A percentile compares a stretch with the other conserved stretches of the same genome.
phyloP scores from a whole-genome alignment of 768 basidiomycete species.

The Tephrocybe rancida region DNA sequence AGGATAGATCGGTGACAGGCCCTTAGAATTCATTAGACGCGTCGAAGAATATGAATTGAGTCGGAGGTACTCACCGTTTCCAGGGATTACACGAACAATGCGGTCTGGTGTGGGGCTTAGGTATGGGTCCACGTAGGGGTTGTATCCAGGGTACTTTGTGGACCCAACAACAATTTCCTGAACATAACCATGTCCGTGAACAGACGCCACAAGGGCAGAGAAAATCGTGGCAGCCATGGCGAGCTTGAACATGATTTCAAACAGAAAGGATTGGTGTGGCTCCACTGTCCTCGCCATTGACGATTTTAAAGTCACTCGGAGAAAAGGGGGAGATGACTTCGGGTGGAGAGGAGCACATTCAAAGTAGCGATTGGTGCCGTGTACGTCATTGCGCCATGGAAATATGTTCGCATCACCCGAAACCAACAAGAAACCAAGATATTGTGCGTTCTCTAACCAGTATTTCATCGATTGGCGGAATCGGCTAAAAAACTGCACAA shows the following conservation, averaged over 20 bases:
- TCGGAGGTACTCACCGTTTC: slow-evolving; percentile 32
- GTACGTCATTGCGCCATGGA: not conserved
- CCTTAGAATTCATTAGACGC: not conserved
- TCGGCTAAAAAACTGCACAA: too few relatives aligned
- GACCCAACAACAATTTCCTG: slow-evolving; percentile 36
- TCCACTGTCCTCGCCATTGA: not conserved
- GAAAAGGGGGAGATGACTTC: not conserved
- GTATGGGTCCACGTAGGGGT: slow-evolving; percentile 39
- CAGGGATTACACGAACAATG: slow-evolving; percentile 44
- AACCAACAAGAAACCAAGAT: not conserved
- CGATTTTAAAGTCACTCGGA: not conserved
- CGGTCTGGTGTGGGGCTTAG: slow-evolving; percentile 35
- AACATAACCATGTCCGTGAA: slow-evolving; percentile 41
- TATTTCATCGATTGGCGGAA: not conserved
- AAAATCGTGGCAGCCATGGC: slow-evolving; percentile 9
- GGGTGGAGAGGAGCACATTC: not conserved
- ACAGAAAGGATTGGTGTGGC: not conserved
- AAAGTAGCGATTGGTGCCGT: not conserved
- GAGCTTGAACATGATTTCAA: slow-evolving; percentile 9
- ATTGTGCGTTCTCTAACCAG: not conserved
- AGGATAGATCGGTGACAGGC: slow-evolving; percentile 1
- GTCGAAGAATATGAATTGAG: not conserved
- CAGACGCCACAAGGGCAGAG: slow-evolving; percentile 17
- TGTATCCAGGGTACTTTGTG: slow-evolving; percentile 36
- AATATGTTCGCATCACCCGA: not conserved